Base-by-base conservation (phyloP, 192 early-diverging fungal species). In the Coemansia sp. region DNA sequence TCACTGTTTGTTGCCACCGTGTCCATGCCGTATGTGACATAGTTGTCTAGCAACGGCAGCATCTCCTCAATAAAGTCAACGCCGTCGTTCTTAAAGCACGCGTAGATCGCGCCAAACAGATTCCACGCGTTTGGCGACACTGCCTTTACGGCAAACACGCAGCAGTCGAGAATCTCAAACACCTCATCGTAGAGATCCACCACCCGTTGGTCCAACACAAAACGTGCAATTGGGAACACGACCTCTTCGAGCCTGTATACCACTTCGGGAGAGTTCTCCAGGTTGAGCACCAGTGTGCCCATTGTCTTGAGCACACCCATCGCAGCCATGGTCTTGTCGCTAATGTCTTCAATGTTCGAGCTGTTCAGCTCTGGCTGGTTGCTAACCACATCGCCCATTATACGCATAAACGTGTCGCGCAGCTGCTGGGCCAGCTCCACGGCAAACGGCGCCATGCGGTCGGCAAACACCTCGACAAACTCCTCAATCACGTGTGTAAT, bases 41-140 rank as follows among this genome's bases (percentile, higher is more conserved):
- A 97, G 83, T 96, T 95, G 71, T 95, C 93, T 51, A 98, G 84
- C 21, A 89, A 88, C n/a, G 90, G 90, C 26, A 91, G 65, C 85
- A 98, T 94, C 66, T 94, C 93, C 47, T 93, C 89, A 73, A 92
- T 90, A 72, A 91, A 95, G 71, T 95, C 94, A 44, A 86, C 81
- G 34, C 89, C 90, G 66, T 89, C 89, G 44, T 80, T 85, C 82
- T 89, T 92, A 82, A 95, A 92, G 44, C 91, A 83, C 36, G 65
- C 67, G 81, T 91, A 90, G 56, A 95, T 86, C 63, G 85, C 57
- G 28, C 86, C 88, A 78, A 95, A 91, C 61, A 96, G 72, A 37
- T 76, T 75, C 94, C 93, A 98, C 74, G 92, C 92, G 61, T 76
- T 87, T 38, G 85, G 89, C 20, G 92, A 93, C 51, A 95, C 88